Evolutionary conservation across 331 rosid genomes (phyloP).

Genomic region (Pyracantha coccinea): DNA sequence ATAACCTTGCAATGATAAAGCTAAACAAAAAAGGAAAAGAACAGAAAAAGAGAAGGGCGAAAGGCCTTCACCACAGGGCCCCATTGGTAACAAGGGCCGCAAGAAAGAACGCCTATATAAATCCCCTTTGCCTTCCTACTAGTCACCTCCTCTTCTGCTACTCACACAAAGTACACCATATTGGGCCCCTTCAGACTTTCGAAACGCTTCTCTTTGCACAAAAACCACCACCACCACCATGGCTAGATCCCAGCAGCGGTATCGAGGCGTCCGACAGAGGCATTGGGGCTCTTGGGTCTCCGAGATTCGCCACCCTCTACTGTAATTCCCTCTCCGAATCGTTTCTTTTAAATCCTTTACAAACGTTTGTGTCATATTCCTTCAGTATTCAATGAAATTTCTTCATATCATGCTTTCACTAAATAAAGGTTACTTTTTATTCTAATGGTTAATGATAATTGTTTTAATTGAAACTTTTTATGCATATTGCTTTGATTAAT

Average conservation of each 20-base stretch:
- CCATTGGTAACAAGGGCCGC: conserved; percentile 23
- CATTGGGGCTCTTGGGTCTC: conserved; percentile 99
- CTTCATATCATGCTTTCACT: background rate
- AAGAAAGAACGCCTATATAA: conserved; percentile 33
- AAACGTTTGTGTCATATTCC: background rate
- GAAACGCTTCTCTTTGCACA: conserved; percentile 9
- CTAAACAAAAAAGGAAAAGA: background rate
- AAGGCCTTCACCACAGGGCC: conserved; percentile 16
- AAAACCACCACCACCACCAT: conserved; percentile 18
- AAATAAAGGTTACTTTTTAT: background rate
- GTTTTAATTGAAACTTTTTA: background rate
- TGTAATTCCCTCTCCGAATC: conserved; percentile 34
- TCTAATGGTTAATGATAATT: background rate
- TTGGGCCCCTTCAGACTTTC: background rate
- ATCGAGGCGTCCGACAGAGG: conserved; percentile 82
- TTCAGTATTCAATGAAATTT: background rate
- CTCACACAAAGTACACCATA: conserved; percentile 6
- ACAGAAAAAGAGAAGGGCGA: background rate
- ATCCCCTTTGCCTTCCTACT: conserved; percentile 8
- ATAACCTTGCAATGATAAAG: background rate
- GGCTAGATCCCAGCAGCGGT: conserved; percentile 81
- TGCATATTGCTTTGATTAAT: background rate
- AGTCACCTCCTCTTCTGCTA: conserved; percentile 7
- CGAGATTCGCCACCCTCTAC: conserved; percentile 75
- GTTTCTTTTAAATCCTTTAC: background rate